Evolutionary conservation across 257 asterid genomes (phyloP).

Genomic region (Solanum gandarillasii): DNA sequence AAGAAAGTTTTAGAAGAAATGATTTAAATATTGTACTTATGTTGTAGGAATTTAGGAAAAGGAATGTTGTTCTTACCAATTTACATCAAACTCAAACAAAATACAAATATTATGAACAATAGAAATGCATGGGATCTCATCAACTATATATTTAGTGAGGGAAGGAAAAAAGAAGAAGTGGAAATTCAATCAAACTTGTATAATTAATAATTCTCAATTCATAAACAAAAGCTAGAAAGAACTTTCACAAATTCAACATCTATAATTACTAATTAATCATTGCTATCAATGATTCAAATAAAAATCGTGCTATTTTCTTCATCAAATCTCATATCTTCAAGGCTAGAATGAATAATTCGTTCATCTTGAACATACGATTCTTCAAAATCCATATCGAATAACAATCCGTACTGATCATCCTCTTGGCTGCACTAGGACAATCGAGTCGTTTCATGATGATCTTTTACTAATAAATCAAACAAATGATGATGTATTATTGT

Average conservation of each 20-base stretch:
- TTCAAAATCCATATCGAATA: constrained; percentile 18
- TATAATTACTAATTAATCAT: not conserved
- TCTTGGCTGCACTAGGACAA: not conserved
- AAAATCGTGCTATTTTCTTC: constrained; percentile 31
- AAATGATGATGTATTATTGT: not conserved
- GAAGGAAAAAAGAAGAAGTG: too few species aligned
- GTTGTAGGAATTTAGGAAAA: not conserved
- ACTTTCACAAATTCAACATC: not conserved
- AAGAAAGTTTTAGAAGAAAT: too few species aligned
- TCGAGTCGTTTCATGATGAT: not conserved
- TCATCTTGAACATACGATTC: not conserved
- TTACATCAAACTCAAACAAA: not conserved
- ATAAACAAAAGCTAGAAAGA: not conserved
- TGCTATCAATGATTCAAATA: constrained; percentile 9
- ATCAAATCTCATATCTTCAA: constrained; percentile 23
- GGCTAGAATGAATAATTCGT: not conserved
- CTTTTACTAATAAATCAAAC: not conserved
- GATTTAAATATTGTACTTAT: not conserved
- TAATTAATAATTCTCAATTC: not conserved
- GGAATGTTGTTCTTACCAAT: not conserved
- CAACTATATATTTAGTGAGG: not conserved
- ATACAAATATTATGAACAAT: not conserved
- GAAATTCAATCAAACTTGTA: not conserved
- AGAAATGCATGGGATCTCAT: not conserved
- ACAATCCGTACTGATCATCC: constrained; percentile 20